Percentiles rank a stretch among this genome's conserved stretches.
Conservation (phyloP, 2,329 filamentous ascomycete genomes). For the Xylariaceae sp. region DNA sequence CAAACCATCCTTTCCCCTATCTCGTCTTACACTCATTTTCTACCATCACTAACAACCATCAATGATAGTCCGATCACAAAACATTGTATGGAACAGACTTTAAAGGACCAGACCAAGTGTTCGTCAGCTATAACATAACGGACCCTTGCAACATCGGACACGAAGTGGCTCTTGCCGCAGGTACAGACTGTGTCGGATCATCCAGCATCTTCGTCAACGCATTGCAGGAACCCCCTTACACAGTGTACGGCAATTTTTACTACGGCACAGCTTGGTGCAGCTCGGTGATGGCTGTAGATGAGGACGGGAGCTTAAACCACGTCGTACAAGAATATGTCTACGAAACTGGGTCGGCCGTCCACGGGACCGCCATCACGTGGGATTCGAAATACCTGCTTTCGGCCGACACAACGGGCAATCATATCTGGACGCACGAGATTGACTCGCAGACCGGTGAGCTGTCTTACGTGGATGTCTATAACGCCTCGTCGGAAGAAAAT, state of each 20-base stretch:
- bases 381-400: conserved; percentile 45
- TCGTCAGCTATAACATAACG: conserved; percentile 27
- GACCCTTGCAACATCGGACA: conserved; percentile 22
- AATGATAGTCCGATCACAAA: background rate
- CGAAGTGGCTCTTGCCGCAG: conserved; percentile 16
- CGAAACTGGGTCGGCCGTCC: conserved; percentile 41
- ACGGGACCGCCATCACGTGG: conserved; percentile 47
- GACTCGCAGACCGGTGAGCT: conserved; percentile 19
- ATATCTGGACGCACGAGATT: conserved; percentile 35
- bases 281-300: conserved; percentile 39
- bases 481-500: conserved; percentile 17
- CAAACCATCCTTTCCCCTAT: background rate
- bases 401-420: conserved; percentile 46
- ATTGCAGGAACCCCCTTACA: conserved; percentile 21
- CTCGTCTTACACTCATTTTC: background rate
- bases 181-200: conserved; percentile 18
- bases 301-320: conserved; percentile 37
- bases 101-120: conserved; percentile 33
- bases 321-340: conserved; percentile 47
- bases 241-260: conserved; percentile 31
- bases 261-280: conserved; percentile 27
- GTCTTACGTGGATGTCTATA: conserved; percentile 5
- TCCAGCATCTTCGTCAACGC: conserved; percentile 27
- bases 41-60: background rate
- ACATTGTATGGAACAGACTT: background rate